Evolutionary conservation across 2,329 filamentous ascomycete species (phyloP).

Genomic region (Fusarium buharicum): DNA sequence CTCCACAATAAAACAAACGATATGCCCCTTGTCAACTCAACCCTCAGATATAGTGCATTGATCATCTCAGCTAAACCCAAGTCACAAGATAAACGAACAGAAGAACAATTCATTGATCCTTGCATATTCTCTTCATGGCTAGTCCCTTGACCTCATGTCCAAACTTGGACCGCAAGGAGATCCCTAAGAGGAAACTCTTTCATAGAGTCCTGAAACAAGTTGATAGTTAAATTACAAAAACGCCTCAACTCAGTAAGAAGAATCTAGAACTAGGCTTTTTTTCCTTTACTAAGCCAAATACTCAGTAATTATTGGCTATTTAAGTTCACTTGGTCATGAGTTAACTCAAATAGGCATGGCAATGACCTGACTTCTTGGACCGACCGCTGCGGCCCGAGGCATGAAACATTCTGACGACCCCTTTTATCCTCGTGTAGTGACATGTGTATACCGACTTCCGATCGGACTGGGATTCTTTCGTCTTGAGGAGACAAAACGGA

Average conservation of each 20-base stretch:
- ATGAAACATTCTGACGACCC: slow-evolving; percentile 18
- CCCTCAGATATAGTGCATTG: background rate
- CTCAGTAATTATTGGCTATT: background rate
- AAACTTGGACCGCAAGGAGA: no score
- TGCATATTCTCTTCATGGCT: slow-evolving; percentile 10
- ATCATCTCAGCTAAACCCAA: background rate
- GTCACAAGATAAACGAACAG: background rate
- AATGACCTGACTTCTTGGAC: slow-evolving; percentile 9
- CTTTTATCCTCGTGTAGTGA: slow-evolving; percentile 3
- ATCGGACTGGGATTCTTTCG: background rate
- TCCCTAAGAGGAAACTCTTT: background rate
- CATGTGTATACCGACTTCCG: slow-evolving; percentile 1
- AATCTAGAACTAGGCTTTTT: background rate
- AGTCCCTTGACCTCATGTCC: slow-evolving; percentile 2
- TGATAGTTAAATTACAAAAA: slow-evolving; percentile 26
- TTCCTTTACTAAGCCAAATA: background rate
- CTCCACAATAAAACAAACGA: background rate
- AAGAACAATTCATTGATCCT: background rate
- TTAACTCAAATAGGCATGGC: background rate
- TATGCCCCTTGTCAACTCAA: background rate
- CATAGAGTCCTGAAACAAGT: slow-evolving; percentile 21
- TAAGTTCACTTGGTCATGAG: background rate
- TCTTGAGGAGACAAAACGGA: background rate
- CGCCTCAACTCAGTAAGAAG: slow-evolving; percentile 18
- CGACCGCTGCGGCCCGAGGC: slow-evolving; percentile 20